phyloP scores from a whole-genome alignment of 2,329 filamentous ascomycete species.

The Calonectria pauciramosa region DNA sequence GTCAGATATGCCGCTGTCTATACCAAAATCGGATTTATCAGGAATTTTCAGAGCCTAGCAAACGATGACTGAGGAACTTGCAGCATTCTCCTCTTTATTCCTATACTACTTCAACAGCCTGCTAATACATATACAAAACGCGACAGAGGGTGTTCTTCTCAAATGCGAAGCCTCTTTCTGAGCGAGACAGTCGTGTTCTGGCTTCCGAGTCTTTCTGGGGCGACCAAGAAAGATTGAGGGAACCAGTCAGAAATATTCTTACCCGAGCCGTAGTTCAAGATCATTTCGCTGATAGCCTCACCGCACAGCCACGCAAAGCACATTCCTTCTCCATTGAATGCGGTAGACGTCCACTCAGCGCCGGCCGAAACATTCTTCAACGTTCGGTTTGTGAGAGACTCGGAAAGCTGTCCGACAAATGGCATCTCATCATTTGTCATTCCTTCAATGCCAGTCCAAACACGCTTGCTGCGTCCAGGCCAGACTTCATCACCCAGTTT shows the following conservation, averaged over 20 bases:
- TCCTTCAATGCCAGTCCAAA: conserved; percentile 18
- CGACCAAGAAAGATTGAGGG: conserved; percentile 10
- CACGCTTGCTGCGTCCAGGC: conserved; percentile 11
- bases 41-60: too few relatives aligned
- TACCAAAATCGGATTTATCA: too few relatives aligned
- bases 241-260: conserved; percentile 11
- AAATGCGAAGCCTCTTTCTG: not conserved
- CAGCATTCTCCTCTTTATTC: too few relatives aligned
- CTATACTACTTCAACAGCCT: not conserved
- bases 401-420: not conserved
- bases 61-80: too few relatives aligned
- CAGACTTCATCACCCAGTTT: not conserved
- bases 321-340: conserved; percentile 20
- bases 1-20: too few relatives aligned
- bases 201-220: not conserved
- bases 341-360: conserved; percentile 10
- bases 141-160: not conserved
- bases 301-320: conserved; percentile 16
- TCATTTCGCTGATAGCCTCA: conserved; percentile 16
- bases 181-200: not conserved
- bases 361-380: not conserved
- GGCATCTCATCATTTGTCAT: not conserved
- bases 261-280: not conserved
- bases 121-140: not conserved
- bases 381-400: not conserved